Evolutionary conservation across 352 stramenopile species (phyloP).

Genomic region (Globisporangium takayamanum): DNA sequence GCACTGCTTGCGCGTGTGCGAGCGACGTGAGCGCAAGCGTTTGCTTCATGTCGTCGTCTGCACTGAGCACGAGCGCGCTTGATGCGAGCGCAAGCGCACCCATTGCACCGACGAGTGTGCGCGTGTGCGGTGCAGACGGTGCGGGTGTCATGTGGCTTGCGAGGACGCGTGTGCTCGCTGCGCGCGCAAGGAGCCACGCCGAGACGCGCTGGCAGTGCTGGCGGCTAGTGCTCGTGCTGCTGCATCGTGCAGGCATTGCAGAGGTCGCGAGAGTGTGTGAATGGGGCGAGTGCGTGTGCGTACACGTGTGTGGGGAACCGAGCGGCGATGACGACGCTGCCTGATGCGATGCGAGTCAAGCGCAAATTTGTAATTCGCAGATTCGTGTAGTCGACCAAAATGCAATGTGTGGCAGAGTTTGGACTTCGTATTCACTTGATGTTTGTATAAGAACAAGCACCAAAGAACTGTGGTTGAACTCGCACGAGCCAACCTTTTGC

Average conservation of each 20-base stretch:
- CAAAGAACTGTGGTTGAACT: no score
- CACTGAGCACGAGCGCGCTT: slow-evolving; percentile 5
- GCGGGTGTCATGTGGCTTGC: neutral
- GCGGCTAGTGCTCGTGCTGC: neutral
- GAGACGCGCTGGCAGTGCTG: slow-evolving; percentile 1
- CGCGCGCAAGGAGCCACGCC: slow-evolving; percentile 2
- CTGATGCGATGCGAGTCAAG: no score
- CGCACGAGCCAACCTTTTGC: no score
- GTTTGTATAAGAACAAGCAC: no score
- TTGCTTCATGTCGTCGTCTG: slow-evolving; percentile 1
- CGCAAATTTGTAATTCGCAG: no score
- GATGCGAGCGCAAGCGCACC: slow-evolving; percentile 8
- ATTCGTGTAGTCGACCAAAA: no score
- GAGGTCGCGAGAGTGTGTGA: neutral
- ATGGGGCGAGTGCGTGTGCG: neutral
- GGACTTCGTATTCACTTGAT: no score
- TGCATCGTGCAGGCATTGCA: slow-evolving; percentile 7
- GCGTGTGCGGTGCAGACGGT: neutral
- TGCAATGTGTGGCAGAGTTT: no score
- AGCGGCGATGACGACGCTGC: no score
- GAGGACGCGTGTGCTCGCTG: neutral
- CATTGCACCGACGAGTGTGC: neutral
- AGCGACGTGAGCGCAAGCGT: neutral
- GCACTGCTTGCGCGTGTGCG: slow-evolving; percentile 4
- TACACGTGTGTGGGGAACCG: no score